Conservation (phyloP, 2,329 filamentous ascomycete species). For the Fusarium sp. region DNA sequence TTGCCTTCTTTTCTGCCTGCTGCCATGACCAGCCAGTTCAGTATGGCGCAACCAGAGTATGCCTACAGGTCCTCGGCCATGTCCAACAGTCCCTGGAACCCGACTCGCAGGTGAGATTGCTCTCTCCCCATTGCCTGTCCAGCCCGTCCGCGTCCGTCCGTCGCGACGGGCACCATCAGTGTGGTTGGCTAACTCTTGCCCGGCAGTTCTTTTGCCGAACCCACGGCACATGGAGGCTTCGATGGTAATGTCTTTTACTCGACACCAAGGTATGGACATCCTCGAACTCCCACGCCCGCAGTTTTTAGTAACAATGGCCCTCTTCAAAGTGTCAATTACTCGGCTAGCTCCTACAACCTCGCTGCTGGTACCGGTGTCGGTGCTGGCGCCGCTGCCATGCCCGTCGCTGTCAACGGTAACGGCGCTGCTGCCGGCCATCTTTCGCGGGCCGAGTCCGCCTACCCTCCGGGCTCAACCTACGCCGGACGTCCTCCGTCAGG, state of each 20-base stretch:
- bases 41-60: constrained; percentile 61
- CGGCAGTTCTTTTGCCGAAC: constrained; percentile 48
- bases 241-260: constrained; percentile 52
- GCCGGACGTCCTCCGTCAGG: constrained; percentile 56
- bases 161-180: neutral
- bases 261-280: constrained; percentile 53
- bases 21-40: constrained; percentile 52
- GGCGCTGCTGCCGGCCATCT: constrained; percentile 51
- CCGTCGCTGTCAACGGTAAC: constrained; percentile 14
- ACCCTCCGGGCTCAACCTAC: constrained; percentile 55
- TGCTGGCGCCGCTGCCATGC: constrained; percentile 44
- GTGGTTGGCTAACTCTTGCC: constrained; percentile 42
- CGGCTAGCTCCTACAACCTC: constrained; percentile 49
- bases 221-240: constrained; percentile 48
- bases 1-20: constrained; percentile 20
- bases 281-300: constrained; percentile 19
- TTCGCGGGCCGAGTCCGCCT: constrained; percentile 55
- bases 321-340: constrained; percentile 57
- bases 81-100: constrained; percentile 62
- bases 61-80: constrained; percentile 60
- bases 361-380: constrained; percentile 18
- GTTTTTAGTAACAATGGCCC: constrained; percentile 49
- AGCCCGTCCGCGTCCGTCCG: neutral
- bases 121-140: constrained; percentile 12
- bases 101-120: constrained; percentile 63